A percentile compares a stretch with the other conserved stretches of the same genome.
Conservation (phyloP, 768 basidiomycete genomes). For the Suillus placidus region DNA sequence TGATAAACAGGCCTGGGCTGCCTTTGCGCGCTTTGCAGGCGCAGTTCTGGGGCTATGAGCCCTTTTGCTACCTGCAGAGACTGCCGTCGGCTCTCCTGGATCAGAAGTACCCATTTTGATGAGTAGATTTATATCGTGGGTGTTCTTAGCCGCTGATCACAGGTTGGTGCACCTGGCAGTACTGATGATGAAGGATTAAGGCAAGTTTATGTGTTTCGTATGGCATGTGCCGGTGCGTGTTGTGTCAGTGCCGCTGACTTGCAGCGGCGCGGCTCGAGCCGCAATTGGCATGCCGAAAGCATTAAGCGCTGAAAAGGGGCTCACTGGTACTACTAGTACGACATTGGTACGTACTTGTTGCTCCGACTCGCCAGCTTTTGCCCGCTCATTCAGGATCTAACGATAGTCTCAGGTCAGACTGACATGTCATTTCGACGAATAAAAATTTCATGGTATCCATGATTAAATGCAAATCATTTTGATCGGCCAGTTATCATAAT, state of each 20-base stretch:
- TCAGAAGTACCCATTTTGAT: slow-evolving; percentile 20
- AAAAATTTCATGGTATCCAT: too few species aligned
- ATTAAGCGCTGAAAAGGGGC: background rate
- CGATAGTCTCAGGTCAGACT: too few species aligned
- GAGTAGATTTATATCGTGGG: too few species aligned
- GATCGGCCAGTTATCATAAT: background rate
- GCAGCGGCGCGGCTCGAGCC: background rate
- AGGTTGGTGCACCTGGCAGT: background rate
- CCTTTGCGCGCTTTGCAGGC: slow-evolving; percentile 43
- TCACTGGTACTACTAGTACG: too few species aligned
- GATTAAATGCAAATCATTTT: background rate
- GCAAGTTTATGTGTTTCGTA: background rate
- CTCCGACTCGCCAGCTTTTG: too few species aligned
- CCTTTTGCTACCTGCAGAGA: slow-evolving; percentile 29
- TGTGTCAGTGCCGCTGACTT: slow-evolving; percentile 4
- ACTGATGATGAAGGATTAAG: slow-evolving; percentile 4
- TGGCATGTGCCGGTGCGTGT: background rate
- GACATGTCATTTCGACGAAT: too few species aligned
- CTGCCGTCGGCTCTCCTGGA: slow-evolving; percentile 19
- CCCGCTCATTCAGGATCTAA: too few species aligned
- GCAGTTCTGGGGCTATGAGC: slow-evolving; percentile 33
- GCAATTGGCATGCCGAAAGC: background rate
- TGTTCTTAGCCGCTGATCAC: background rate
- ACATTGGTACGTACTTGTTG: too few species aligned
- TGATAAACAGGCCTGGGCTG: slow-evolving; percentile 47